These are phyloP conservation scores for Zymoseptoria ardabiliae DNA, from an alignment of 2,329 filamentous ascomycete genomes.

Conservation along the genomic window DNA sequence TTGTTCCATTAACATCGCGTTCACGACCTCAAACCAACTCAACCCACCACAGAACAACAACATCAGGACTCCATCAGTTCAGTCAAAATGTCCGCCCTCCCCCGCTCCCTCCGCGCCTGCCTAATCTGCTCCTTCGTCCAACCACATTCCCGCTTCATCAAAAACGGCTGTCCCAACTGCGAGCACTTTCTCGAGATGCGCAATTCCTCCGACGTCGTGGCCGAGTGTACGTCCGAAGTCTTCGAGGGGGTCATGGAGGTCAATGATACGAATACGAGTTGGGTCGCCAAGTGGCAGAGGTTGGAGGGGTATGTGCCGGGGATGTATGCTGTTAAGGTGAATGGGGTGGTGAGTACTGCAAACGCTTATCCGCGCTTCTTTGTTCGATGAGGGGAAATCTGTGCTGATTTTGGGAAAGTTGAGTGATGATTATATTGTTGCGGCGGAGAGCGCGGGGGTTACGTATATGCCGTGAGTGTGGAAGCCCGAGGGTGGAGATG, in stretches of 20 bases:
- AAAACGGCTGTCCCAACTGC: conserved; percentile 91
- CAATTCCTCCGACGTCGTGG: conserved; percentile 65
- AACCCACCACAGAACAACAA: not conserved
- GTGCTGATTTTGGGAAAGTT: conserved; percentile 31
- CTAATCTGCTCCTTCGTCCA: conserved; percentile 98
- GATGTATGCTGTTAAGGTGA: conserved; percentile 91
- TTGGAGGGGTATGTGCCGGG: conserved; percentile 81
- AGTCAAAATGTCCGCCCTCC: conserved; percentile 44
- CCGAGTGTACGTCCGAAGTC: conserved; percentile 90
- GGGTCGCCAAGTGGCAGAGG: conserved; percentile 96
- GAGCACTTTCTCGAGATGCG: conserved; percentile 82
- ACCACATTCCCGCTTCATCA: conserved; percentile 70
- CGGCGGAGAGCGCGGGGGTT: conserved; percentile 52
- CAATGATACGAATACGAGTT: conserved; percentile 72
- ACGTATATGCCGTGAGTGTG: conserved; percentile 52
- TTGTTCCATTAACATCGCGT: too few species aligned
- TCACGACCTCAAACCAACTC: not conserved
- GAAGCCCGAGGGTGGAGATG: not conserved
- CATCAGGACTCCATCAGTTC: not conserved
- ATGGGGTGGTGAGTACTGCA: conserved; percentile 55
- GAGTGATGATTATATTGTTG: conserved; percentile 50
- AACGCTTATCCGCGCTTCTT: not conserved
- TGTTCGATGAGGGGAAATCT: not conserved
- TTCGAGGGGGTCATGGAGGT: conserved; percentile 89
- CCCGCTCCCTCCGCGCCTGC: conserved; percentile 83